phyloP scores from a whole-genome alignment of 768 basidiomycete genomes.

The Leccinum rimulosum region DNA sequence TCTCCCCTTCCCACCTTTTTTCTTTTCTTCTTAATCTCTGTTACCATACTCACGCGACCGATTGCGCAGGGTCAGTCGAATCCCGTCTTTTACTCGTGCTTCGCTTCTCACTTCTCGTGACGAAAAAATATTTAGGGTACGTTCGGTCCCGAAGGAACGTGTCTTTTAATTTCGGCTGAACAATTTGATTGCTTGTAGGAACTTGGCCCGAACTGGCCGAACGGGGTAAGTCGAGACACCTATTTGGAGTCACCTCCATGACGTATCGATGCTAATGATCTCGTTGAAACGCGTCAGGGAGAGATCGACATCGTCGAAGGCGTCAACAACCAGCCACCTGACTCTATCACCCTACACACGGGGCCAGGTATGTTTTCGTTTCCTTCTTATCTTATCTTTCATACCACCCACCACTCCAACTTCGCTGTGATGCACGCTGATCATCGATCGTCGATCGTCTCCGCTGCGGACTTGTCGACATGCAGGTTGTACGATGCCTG shows the following conservation, averaged over 20 bases:
- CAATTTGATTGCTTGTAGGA: conserved; percentile 15
- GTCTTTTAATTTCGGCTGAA: not conserved
- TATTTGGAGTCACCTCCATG: not conserved
- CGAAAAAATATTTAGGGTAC: conserved; percentile 18
- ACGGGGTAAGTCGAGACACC: conserved; percentile 13
- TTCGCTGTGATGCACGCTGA: not conserved
- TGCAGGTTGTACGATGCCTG: conserved; percentile 36
- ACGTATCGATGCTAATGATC: not conserved
- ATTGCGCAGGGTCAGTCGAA: conserved; percentile 18
- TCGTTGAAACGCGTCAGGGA: conserved; percentile 17
- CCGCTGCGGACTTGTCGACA: not conserved
- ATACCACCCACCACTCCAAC: not conserved
- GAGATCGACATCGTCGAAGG: conserved; percentile 37
- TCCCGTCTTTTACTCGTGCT: not conserved
- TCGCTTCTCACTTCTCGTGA: not conserved
- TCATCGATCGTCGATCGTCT: not conserved
- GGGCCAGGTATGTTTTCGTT: conserved; percentile 15
- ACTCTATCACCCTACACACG: conserved; percentile 32
- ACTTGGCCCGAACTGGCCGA: conserved; percentile 27
- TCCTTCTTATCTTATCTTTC: not conserved
- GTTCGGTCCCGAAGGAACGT: not conserved
- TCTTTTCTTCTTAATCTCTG: not conserved
- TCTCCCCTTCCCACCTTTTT: not conserved
- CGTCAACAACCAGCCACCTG: conserved; percentile 29
- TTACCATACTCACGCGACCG: not conserved